These are phyloP conservation scores for Tilletia horrida DNA, from an alignment of 1,284 basidiomycete genomes.

Conservation along the genomic window DNA sequence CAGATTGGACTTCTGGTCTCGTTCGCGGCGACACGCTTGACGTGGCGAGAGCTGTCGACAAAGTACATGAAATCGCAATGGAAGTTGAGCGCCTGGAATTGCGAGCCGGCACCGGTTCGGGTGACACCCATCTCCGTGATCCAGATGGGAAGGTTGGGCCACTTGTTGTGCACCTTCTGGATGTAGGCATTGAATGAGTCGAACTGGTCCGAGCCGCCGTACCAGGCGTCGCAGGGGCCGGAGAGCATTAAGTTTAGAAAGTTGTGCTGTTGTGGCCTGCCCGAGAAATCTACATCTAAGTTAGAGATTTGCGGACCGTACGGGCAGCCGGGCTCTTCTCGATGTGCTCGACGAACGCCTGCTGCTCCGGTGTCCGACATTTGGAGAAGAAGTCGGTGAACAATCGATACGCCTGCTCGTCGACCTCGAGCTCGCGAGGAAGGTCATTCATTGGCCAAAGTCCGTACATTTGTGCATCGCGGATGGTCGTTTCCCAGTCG, in stretches of 20 bases:
- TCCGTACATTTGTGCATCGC: neutral
- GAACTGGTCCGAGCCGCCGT: constrained; percentile 42
- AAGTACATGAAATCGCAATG: constrained; percentile 34
- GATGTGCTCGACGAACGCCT: neutral
- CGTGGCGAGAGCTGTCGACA: constrained; percentile 34
- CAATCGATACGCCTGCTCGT: neutral
- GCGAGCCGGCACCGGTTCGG: constrained; percentile 26
- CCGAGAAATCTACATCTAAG: neutral
- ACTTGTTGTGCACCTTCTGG: constrained; percentile 29
- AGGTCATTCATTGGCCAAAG: neutral
- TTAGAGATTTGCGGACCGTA: neutral
- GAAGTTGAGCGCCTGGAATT: constrained; percentile 38
- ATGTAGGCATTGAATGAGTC: constrained; percentile 43
- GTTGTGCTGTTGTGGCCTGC: no score
- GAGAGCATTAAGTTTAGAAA: no score
- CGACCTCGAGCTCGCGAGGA: neutral
- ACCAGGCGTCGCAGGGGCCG: no score
- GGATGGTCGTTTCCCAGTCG: constrained; percentile 4
- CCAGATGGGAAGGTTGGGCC: constrained; percentile 36
- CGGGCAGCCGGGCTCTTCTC: neutral
- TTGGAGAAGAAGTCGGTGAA: neutral
- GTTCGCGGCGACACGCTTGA: constrained; percentile 43
- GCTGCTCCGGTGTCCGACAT: constrained; percentile 1
- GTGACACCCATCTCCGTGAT: constrained; percentile 53
- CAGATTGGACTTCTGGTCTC: no score